Conservation (phyloP, 257 asterid genomes). For the Nicotiana paniculata region DNA sequence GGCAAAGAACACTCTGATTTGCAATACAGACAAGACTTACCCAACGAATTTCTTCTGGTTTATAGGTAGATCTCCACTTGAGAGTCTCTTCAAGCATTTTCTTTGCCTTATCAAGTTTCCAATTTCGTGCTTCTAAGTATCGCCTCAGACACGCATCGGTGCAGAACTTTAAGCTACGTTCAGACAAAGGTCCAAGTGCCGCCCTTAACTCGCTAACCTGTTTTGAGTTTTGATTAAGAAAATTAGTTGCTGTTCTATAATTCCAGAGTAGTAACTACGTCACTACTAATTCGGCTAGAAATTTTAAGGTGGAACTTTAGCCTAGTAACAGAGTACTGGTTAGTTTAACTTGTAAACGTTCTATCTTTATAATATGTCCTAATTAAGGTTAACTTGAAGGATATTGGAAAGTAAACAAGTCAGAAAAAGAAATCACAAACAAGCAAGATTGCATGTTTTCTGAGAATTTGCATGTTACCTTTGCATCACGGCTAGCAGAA, state of each 20-base stretch:
- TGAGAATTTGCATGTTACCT: constrained; percentile 36
- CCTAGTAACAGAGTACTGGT: too few relatives aligned
- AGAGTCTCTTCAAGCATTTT: constrained; percentile 71
- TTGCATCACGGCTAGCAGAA: constrained; percentile 35
- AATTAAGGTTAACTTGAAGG: neutral
- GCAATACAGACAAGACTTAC: constrained; percentile 28
- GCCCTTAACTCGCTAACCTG: constrained; percentile 60
- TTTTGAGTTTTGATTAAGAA: neutral
- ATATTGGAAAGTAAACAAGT: neutral
- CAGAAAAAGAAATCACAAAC: neutral
- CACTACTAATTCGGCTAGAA: too few relatives aligned
- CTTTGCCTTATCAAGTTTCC: constrained; percentile 72
- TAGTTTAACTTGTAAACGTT: too few relatives aligned
- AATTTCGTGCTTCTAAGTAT: constrained; percentile 69
- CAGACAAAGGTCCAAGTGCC: constrained; percentile 54
- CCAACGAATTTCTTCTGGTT: constrained; percentile 92
- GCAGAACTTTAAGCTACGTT: constrained; percentile 56
- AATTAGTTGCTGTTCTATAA: neutral
- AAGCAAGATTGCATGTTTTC: neutral
- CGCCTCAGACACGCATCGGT: constrained; percentile 58
- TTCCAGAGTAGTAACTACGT: neutral
- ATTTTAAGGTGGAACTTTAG: too few relatives aligned
- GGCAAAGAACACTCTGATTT: neutral
- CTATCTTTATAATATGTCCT: too few relatives aligned
- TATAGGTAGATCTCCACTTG: constrained; percentile 65